Evolutionary conservation across 257 asterid species (phyloP).

Genomic region (Solanum piurae): DNA sequence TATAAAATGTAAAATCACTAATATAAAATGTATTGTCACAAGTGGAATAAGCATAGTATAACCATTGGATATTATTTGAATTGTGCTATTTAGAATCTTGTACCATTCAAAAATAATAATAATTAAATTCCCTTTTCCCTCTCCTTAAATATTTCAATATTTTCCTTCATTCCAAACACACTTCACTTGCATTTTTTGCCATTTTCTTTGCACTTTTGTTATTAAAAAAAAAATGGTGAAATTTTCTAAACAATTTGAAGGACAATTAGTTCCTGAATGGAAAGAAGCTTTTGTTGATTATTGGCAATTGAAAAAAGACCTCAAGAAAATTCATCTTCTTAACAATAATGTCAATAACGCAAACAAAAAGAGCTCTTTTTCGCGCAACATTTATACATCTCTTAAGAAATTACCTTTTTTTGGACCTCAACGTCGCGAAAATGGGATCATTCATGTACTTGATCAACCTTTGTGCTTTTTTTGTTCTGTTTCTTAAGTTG

Average conservation of each 20-base stretch:
- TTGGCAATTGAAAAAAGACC: constrained; percentile 60
- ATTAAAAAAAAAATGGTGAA: constrained; percentile 48
- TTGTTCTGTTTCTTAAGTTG: neutral
- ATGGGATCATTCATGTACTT: constrained; percentile 48
- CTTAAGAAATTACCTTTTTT: constrained; percentile 27
- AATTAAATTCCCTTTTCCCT: constrained; percentile 20
- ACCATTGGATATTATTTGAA: constrained; percentile 42
- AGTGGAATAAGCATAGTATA: constrained; percentile 66
- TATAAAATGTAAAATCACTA: neutral
- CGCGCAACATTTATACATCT: constrained; percentile 12
- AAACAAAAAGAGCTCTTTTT: constrained; percentile 8
- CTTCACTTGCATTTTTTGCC: neutral
- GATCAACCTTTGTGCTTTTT: neutral
- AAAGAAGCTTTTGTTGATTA: constrained; percentile 92
- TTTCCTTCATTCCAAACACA: constrained; percentile 13
- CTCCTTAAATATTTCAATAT: constrained; percentile 46
- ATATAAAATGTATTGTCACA: constrained; percentile 5
- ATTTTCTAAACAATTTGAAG: constrained; percentile 83
- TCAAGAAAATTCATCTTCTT: constrained; percentile 53
- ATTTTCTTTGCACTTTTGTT: neutral
- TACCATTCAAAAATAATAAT: constrained; percentile 10
- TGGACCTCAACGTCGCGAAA: constrained; percentile 32
- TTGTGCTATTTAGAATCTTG: constrained; percentile 57
- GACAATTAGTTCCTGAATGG: constrained; percentile 88
- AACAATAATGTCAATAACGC: neutral